Evolutionary conservation across 1,284 basidiomycete species (phyloP).

Genomic region (Sporisorium reilianum): DNA sequence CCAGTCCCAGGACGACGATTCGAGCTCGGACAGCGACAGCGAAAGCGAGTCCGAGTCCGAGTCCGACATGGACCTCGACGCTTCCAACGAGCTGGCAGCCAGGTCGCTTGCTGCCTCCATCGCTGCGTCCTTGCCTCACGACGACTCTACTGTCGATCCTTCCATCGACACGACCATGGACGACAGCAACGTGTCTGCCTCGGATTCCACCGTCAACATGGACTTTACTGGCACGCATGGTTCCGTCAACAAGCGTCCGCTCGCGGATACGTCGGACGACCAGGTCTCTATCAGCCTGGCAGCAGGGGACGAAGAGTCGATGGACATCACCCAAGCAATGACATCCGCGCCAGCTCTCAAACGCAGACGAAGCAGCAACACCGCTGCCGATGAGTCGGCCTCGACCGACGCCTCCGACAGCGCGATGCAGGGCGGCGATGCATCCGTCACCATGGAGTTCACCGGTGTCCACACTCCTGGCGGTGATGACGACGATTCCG

Average conservation of each 20-base stretch:
- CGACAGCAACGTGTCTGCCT: slow-evolving; percentile 23
- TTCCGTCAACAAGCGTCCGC: slow-evolving; percentile 36
- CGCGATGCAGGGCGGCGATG: slow-evolving; percentile 26
- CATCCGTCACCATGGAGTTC: slow-evolving; percentile 51
- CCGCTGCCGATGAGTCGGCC: slow-evolving; percentile 23
- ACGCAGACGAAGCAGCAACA: slow-evolving; percentile 38
- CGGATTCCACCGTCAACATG: slow-evolving; percentile 39
- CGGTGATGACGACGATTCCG: slow-evolving; percentile 13
- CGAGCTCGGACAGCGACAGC: slow-evolving; percentile 44
- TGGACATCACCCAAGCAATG: slow-evolving; percentile 46
- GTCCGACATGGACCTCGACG: slow-evolving; percentile 49
- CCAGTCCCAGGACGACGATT: slow-evolving; percentile 34
- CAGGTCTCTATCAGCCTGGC: slow-evolving; percentile 27
- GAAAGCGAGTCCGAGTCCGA: slow-evolving; percentile 40
- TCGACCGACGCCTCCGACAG: slow-evolving; percentile 25
- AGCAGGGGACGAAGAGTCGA: slow-evolving; percentile 22
- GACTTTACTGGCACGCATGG: slow-evolving; percentile 50
- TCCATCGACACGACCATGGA: slow-evolving; percentile 24
- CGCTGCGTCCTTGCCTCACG: slow-evolving; percentile 44
- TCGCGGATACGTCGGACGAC: slow-evolving; percentile 28
- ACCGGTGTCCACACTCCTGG: slow-evolving; percentile 33
- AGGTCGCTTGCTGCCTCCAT: slow-evolving; percentile 46
- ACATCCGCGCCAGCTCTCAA: slow-evolving; percentile 32
- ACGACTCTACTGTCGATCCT: slow-evolving; percentile 41
- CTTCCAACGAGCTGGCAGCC: slow-evolving; percentile 38